Evolutionary conservation across 805 yeast genomes (phyloP), one percentile per base, ranked within the genome.

Genomic region (Candida nonsorbophila): DNA sequence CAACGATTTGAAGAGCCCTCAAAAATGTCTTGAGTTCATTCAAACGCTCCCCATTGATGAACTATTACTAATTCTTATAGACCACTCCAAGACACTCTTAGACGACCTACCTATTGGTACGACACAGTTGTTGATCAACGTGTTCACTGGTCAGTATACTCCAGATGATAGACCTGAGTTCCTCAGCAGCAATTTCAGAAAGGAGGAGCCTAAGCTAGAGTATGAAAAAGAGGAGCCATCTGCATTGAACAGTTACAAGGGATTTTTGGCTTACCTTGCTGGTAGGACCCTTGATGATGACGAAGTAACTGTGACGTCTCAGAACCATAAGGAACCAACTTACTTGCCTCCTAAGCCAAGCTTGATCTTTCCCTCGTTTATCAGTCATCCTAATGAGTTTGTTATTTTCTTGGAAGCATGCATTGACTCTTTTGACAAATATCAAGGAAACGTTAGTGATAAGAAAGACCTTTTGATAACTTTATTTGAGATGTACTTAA

Each of bases 321-420:
- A 21, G 7, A 9, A 14, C 15, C 19, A 5, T 3, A 9, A 23
- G 23, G 66, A 47, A 21, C 81, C 88, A 10, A 83, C 92, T 0
- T 92, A 92, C 52, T 79, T 80, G 29, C 96, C 97, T 2, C 98
- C 98, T 3, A 71, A 79, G 29, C 97, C 97, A 5, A 69, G 87
- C 25, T 65, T 90, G 22, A 84, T 90, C 1, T 92, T 86, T 49
- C 79, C 90, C 2, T 77, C 94, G 1, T 92, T 92, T 51, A 75
- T 84, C n/a, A 74, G 79, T 41, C 85, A 83, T 49, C 87, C 92
- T 0, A 74, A 79, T 46, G 92, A 88, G 47, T 90, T 92, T 66
- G 92, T 88, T 15, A 83, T 84, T 6, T 92, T 92, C 39, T 55
- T 92, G 33, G 98, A 92, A 51, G 97, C 97, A 0, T 86, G 95